These are phyloP conservation scores for Cynanchum wilfordii DNA, from an alignment of 257 asterid species.

Conservation along the genomic window DNA sequence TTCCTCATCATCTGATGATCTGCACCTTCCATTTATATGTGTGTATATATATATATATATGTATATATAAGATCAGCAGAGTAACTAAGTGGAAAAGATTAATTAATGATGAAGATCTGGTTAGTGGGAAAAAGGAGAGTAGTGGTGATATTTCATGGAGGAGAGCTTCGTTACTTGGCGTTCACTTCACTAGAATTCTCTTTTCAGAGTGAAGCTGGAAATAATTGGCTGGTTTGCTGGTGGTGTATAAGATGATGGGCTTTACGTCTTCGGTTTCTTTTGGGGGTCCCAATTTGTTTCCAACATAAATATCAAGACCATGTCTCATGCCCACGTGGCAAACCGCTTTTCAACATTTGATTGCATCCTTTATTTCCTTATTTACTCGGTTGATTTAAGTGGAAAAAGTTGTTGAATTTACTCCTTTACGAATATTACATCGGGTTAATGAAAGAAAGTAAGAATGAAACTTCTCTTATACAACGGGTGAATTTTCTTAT, in stretches of 20 bases:
- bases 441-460: too few relatives aligned
- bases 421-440: too few relatives aligned
- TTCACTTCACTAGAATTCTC: slow-evolving; percentile 74
- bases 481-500: too few relatives aligned
- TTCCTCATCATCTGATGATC: slow-evolving; percentile 17
- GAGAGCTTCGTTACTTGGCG: slow-evolving; percentile 75
- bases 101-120: neutral
- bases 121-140: slow-evolving; percentile 8
- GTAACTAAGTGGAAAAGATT: too few relatives aligned
- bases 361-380: neutral
- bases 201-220: slow-evolving; percentile 27
- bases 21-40: neutral
- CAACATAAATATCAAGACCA: too few relatives aligned
- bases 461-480: too few relatives aligned
- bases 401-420: too few relatives aligned
- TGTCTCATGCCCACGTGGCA: neutral
- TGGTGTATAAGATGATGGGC: slow-evolving; percentile 10
- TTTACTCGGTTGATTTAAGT: too few relatives aligned
- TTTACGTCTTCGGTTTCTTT: slow-evolving; percentile 5
- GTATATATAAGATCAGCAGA: too few relatives aligned
- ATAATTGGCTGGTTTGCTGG: neutral
- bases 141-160: slow-evolving; percentile 1
- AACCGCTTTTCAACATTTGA: neutral
- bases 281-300: slow-evolving; percentile 1
- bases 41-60: too few relatives aligned